Conservation (phyloP, 2,329 filamentous ascomycete species). For the Orbilia oligospora region DNA sequence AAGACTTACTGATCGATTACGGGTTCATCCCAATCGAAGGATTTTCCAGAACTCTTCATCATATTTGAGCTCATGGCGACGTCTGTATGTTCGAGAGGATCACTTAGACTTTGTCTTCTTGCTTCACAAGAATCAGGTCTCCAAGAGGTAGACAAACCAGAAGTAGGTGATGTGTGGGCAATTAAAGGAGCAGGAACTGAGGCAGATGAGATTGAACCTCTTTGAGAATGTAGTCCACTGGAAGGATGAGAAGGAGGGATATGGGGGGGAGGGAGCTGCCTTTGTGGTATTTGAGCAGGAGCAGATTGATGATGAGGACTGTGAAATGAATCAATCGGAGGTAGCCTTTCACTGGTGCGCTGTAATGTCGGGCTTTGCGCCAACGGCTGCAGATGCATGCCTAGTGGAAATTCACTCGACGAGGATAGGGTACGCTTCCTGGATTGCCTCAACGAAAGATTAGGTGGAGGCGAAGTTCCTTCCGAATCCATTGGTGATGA, state of each 20-base stretch:
- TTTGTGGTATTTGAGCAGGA: constrained; percentile 63
- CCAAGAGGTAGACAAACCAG: constrained; percentile 64
- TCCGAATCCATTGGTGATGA: constrained; percentile 64
- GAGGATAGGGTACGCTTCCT: constrained; percentile 70
- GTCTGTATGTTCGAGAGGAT: constrained; percentile 63
- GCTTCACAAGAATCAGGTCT: constrained; percentile 46
- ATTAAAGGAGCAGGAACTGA: constrained; percentile 60
- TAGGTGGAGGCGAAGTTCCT: constrained; percentile 64
- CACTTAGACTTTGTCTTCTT: constrained; percentile 65
- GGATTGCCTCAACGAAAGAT: constrained; percentile 61
- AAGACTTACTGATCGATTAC: constrained; percentile 67
- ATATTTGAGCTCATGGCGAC: constrained; percentile 64
- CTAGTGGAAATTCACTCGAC: constrained; percentile 64
- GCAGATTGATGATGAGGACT: constrained; percentile 63
- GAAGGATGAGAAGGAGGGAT: constrained; percentile 64
- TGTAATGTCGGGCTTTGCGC: constrained; percentile 63
- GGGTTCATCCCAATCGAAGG: constrained; percentile 69
- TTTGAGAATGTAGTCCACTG: constrained; percentile 60
- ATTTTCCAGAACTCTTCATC: constrained; percentile 63
- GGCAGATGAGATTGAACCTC: constrained; percentile 58
- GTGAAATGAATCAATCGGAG: constrained; percentile 65
- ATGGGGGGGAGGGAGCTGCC: constrained; percentile 64
- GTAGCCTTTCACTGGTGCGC: constrained; percentile 63
- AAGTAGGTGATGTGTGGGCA: constrained; percentile 61
- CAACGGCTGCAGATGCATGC: constrained; percentile 64